These are phyloP conservation scores for Capsella bursapastoris DNA, from an alignment of 345 rosid species.

Conservation along the genomic window DNA sequence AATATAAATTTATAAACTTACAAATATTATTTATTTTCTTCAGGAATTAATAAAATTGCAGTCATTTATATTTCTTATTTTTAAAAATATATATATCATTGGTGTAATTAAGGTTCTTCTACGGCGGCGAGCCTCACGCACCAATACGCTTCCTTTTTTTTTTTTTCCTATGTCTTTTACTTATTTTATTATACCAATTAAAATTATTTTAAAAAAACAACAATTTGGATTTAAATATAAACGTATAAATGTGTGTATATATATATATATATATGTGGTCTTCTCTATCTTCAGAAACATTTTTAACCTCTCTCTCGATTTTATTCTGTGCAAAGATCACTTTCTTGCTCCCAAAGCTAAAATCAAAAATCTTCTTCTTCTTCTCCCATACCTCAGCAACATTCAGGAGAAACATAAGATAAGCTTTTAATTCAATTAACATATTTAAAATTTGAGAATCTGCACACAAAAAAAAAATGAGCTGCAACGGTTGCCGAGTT, in stretches of 20 bases:
- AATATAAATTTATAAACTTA: background rate
- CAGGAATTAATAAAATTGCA: background rate
- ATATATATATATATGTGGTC: constrained; percentile 12
- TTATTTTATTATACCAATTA: constrained; percentile 7
- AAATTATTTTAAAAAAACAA: too few relatives aligned
- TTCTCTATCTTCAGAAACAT: constrained; percentile 30
- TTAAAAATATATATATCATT: background rate
- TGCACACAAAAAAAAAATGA: constrained; percentile 58
- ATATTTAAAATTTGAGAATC: background rate
- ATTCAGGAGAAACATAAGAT: background rate
- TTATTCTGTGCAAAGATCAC: constrained; percentile 7
- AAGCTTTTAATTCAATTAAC: background rate
- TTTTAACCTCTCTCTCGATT: background rate
- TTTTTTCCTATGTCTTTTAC: background rate
- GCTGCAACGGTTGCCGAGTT: constrained; percentile 98
- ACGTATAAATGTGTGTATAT: constrained; percentile 10
- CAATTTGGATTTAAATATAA: constrained; percentile 29
- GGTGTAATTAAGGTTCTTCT: constrained; percentile 24
- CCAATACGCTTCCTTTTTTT: background rate
- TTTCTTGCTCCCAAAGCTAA: constrained; percentile 47
- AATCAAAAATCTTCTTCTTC: constrained; percentile 19
- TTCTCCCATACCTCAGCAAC: constrained; percentile 33
- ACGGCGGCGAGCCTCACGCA: constrained; percentile 46
- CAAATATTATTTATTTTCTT: background rate
- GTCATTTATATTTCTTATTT: background rate